These are phyloP conservation scores for Neurospora sublineolata DNA, from an alignment of 495 filamentous ascomycete species.

Conservation along the genomic window DNA sequence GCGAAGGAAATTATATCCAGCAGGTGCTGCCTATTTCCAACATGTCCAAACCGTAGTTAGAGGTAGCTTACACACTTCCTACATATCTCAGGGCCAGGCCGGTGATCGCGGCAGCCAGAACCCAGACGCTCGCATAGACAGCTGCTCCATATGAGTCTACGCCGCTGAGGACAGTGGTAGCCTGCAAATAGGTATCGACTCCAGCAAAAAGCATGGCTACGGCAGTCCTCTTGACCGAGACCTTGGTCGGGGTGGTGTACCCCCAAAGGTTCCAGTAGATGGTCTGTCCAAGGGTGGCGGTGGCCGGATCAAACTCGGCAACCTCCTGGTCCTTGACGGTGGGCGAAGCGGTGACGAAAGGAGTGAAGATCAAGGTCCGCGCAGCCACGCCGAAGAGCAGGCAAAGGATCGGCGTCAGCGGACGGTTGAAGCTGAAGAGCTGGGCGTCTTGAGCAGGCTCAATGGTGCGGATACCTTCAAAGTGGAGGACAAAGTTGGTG, in stretches of 20 bases:
- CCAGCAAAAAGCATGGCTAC: constrained; percentile 45
- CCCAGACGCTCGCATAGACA: constrained; percentile 63
- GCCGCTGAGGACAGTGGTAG: constrained; percentile 49
- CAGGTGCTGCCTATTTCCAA: background rate
- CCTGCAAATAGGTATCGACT: constrained; percentile 54
- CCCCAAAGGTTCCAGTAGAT: constrained; percentile 50
- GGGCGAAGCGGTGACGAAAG: constrained; percentile 41
- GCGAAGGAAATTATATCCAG: background rate
- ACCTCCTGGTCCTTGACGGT: constrained; percentile 24
- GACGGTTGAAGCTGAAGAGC: constrained; percentile 45
- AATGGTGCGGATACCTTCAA: constrained; percentile 54
- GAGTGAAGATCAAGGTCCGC: constrained; percentile 64
- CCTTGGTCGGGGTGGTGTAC: constrained; percentile 50
- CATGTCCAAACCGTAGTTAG: background rate
- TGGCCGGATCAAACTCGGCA: constrained; percentile 39
- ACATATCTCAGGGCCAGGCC: constrained; percentile 42
- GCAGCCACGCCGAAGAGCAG: constrained; percentile 53
- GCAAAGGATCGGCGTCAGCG: constrained; percentile 19
- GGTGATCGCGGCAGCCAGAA: constrained; percentile 43
- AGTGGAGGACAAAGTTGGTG: constrained; percentile 53
- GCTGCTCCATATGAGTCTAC: constrained; percentile 54
- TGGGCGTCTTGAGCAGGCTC: constrained; percentile 48
- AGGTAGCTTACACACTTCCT: constrained; percentile 10
- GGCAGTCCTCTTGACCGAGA: constrained; percentile 51
- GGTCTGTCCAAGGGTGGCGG: constrained; percentile 46